Evolutionary conservation across 1,284 basidiomycete genomes (phyloP), one percentile per base, ranked within the genome.

Genomic region (Heterobasidion irregulare): DNA sequence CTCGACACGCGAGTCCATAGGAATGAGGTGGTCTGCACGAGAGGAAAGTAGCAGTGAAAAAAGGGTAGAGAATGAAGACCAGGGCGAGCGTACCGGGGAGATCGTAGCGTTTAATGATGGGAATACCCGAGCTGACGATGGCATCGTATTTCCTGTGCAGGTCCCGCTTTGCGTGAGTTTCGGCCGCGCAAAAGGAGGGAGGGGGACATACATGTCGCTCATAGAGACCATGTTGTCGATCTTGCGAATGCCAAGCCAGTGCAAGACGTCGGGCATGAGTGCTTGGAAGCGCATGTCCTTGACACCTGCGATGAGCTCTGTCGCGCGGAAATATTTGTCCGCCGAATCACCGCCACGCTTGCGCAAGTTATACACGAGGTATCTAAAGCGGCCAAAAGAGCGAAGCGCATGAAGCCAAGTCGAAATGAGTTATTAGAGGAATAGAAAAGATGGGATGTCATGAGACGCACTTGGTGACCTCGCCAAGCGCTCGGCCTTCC

Each of bases 201-300:
- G 26, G 26, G 19, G 62, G 34, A 69, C 76, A 60, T 62, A 85
- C 88, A 93, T 90, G 66, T 93, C 89, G 61, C 86, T 89, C 95
- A 98, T 97, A 26, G 86, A 90, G 53, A 96, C 84, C 84, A 97
- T 85, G 67, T 87, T 87, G 69, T 92, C 84, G 56, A 97, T 86
- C 76, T 92, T 91, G 69, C 70, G 85, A 67, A 96, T 89, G 0
- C 94, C 94, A n/a, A 96, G 71, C 90, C 92, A 96, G 69, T 94
- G 92, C 51, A 98, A 74, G 2, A 97, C 86, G 67, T 98, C 95
- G 2, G 95, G 95, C 94, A 98, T 97, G 57, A 98, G 76, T 1
- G 89, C 92, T 68, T 96, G 93, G 83, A 95, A 94, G 19, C 94
- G 81, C 86, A 94, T 93, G 67, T 96, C 94, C 73, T 96, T 96